Evolutionary conservation across 768 basidiomycete species (phyloP).

Genomic region (Amylocystis lapponica): DNA sequence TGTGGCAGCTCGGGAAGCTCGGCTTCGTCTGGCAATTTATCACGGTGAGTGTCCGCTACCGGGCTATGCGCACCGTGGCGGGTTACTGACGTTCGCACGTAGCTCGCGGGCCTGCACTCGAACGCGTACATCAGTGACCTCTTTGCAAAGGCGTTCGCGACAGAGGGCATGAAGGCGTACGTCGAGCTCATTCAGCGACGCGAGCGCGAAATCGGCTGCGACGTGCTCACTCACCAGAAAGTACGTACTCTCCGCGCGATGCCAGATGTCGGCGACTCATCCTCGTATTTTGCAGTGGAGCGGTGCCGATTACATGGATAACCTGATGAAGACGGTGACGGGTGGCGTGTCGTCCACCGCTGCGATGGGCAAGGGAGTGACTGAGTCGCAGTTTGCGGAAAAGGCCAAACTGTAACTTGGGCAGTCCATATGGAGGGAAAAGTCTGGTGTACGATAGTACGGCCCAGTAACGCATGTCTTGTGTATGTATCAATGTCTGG

Average conservation of each 20-base stretch:
- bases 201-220: constrained; percentile 90
- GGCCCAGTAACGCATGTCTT: too few species aligned
- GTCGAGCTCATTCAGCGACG: constrained; percentile 90
- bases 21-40: constrained; percentile 99
- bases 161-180: constrained; percentile 99
- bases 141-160: constrained; percentile 83
- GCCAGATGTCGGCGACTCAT: background rate
- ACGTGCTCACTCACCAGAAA: constrained; percentile 97
- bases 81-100: constrained; percentile 4
- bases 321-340: constrained; percentile 90
- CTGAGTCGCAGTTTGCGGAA: constrained; percentile 73
- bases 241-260: constrained; percentile 31
- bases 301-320: constrained; percentile 90
- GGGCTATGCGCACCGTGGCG: constrained; percentile 1
- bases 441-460: too few species aligned
- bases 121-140: constrained; percentile 95
- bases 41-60: constrained; percentile 53
- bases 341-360: constrained; percentile 95
- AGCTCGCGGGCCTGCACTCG: constrained; percentile 96
- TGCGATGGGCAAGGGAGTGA: constrained; percentile 99
- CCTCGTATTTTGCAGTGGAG: constrained; percentile 63
- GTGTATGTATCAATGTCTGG: too few species aligned
- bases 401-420: constrained; percentile 41
- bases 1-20: constrained; percentile 92
- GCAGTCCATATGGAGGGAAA: too few species aligned